Base-by-base conservation (phyloP, 257 asterid species). In the Handroanthus guayacan region DNA sequence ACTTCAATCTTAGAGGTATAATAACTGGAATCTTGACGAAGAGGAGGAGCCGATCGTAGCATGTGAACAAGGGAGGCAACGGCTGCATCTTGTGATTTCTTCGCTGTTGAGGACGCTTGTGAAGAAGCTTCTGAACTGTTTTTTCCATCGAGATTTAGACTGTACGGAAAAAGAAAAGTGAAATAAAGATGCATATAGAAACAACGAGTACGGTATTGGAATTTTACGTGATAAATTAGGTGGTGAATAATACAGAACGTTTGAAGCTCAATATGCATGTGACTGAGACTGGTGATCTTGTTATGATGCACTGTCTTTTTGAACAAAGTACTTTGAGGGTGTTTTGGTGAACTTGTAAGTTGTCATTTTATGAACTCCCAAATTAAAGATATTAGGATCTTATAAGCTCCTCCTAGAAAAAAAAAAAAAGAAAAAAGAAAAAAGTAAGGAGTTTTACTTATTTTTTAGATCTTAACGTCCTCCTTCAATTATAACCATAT, bases 41-140 rank as follows among this genome's bases (percentile, higher is more conserved):
- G 81, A 51, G 98, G 94, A 74, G 97, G 97, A 75, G 98, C 99
- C 5, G 91, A 85, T 80, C 80, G 86, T 75, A 95, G 94, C 98
- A 95, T 88, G 87, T 92, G 97, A 76, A 92, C 96, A 12, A 95
- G 92, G 38, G 87, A 96, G 31, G 95, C 98, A 9, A 92, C 94
- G 20, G 98, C 96, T 6, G 98, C 88, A 44, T 92, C 99, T 76
- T 91, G 98, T 2, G 97, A 89, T 78, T 86, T 92, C 86, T 86
- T 91, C 48, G 69, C 72, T 20, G 86, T 62, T 48, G 91, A 80
- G 36, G 80, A 83, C 58, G 85, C 71, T 71, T 82, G 95, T 2
- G 92, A 80, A 62, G 86, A 86, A 62, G 81, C 74, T 70, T 90
- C 99, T 20, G 94, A 87, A 52, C 82, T 82, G 54, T 81, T 89